Conservation (phyloP, 495 filamentous ascomycete species). For the Astrothelium macrocarpum region DNA sequence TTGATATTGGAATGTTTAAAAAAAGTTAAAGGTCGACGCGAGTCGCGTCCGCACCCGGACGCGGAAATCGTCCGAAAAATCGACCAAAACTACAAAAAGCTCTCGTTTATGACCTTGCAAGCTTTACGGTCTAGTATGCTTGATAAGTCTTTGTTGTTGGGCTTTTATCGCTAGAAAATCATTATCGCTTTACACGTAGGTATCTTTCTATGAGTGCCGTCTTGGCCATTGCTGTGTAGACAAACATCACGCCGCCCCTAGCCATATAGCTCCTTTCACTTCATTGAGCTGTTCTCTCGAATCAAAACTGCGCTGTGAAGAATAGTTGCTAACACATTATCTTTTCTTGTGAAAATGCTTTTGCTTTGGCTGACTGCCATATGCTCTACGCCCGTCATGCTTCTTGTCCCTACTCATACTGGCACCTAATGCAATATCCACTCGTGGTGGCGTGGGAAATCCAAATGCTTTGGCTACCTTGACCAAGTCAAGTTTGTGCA, state of each 20-base stretch:
- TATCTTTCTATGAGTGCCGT: too few species aligned
- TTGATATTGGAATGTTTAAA: not conserved
- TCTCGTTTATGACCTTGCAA: not conserved
- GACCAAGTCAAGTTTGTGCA: constrained; percentile 82
- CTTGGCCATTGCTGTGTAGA: too few species aligned
- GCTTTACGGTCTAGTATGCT: not conserved
- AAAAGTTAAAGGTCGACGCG: too few species aligned
- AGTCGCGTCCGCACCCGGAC: not conserved
- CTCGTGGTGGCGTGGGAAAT: constrained; percentile 75
- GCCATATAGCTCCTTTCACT: too few species aligned
- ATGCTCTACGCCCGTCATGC: constrained; percentile 60
- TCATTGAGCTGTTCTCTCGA: too few species aligned
- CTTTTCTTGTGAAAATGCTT: constrained; percentile 14
- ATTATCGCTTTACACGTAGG: too few species aligned
- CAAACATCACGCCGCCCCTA: too few species aligned
- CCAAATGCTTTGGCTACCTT: constrained; percentile 95
- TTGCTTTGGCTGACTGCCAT: constrained; percentile 61
- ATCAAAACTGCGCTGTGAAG: not conserved
- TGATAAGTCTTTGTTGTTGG: too few species aligned
- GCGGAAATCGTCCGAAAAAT: not conserved
- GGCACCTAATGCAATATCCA: constrained; percentile 80
- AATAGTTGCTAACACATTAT: not conserved
- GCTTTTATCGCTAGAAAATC: too few species aligned
- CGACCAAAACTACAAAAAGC: not conserved
- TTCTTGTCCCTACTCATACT: constrained; percentile 88